These are phyloP conservation scores for Leucogyrophana mollusca DNA, from an alignment of 768 basidiomycete genomes.

Conservation along the genomic window DNA sequence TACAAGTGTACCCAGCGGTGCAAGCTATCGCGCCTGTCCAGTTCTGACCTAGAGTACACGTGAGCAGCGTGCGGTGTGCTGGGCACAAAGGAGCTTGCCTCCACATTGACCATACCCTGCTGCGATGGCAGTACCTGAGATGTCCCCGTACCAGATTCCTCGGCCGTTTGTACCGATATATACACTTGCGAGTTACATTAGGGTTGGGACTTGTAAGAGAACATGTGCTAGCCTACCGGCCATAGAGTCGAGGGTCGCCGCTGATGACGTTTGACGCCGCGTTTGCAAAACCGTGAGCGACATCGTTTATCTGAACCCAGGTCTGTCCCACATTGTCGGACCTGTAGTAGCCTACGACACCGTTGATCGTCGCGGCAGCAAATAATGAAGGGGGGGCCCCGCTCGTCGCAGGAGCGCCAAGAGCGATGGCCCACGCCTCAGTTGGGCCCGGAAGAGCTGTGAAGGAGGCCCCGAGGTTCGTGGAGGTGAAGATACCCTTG, in stretches of 20 bases:
- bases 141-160: slow-evolving; percentile 51
- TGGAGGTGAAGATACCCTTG: slow-evolving; percentile 55
- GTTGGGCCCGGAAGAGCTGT: slow-evolving; percentile 44
- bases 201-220: background rate
- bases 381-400: slow-evolving; percentile 56
- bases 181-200: slow-evolving; percentile 33
- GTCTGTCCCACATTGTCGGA: slow-evolving; percentile 54
- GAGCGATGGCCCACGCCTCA: slow-evolving; percentile 56
- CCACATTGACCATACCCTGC: too few relatives aligned
- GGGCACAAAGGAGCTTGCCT: too few relatives aligned
- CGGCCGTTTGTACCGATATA: slow-evolving; percentile 64
- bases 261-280: slow-evolving; percentile 45
- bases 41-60: too few relatives aligned
- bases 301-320: slow-evolving; percentile 63
- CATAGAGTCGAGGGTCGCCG: slow-evolving; percentile 53
- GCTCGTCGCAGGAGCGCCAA: slow-evolving; percentile 48
- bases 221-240: slow-evolving; percentile 37
- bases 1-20: too few relatives aligned
- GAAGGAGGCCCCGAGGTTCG: slow-evolving; percentile 49
- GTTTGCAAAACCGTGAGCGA: slow-evolving; percentile 55
- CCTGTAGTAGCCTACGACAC: slow-evolving; percentile 48
- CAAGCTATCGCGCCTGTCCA: too few relatives aligned
- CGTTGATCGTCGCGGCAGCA: slow-evolving; percentile 51
- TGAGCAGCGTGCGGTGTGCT: too few relatives aligned
- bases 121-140: too few relatives aligned